Evolutionary conservation across 495 filamentous ascomycete species (phyloP), one percentile per base, ranked within the genome.

Genomic region (Aspergillus baeticus): DNA sequence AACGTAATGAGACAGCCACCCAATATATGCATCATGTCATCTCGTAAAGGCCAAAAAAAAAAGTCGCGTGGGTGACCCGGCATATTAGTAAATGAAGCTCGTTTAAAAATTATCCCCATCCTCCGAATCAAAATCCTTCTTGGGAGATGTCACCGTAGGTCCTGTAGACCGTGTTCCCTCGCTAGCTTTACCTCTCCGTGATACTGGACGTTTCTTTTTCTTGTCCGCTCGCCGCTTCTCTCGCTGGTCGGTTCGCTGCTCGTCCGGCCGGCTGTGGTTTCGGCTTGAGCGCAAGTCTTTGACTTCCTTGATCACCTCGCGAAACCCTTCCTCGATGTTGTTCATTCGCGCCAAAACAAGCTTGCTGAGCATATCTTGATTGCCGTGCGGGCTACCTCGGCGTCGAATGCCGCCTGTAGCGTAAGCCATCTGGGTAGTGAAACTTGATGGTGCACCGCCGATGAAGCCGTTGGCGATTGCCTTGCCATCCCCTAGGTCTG

Each of bases 341-440:
- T 91, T 92, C 87, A 98, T 96, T 49, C 90, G 79, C 6, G 90
- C 89, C n/a, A 96, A 75, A 69, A 96, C 87, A n/a, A 96, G 73
- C 45, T 88, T 83, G 58, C 85, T 86, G 70, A 96, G 87, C 67
- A 85, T 81, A 58, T 86, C 84, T 60, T 89, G 84, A 10, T 82
- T 82, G 20, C 77, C 75, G 26, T 66, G 64, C 1, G 67, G 63
- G 26, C 69, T 70, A 7, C 67, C 68, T 8, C 49, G 18, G 46
- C 76, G 74, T 37, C 63, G 66, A 18, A 73, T 64, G 10, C 70
- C 65, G 3, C 82, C 83, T 0, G 84, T 82, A 3, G 86, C 85
- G 73, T 87, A 84, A 14, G 83, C 88, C 80, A 92, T 85, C 70
- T 90, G 86, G 10, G 87, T 93, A 26, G 84, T 84, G 66, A 92